These are phyloP conservation scores for Lachnellula cervina DNA, from an alignment of 2,329 filamentous ascomycete genomes.

Conservation along the genomic window DNA sequence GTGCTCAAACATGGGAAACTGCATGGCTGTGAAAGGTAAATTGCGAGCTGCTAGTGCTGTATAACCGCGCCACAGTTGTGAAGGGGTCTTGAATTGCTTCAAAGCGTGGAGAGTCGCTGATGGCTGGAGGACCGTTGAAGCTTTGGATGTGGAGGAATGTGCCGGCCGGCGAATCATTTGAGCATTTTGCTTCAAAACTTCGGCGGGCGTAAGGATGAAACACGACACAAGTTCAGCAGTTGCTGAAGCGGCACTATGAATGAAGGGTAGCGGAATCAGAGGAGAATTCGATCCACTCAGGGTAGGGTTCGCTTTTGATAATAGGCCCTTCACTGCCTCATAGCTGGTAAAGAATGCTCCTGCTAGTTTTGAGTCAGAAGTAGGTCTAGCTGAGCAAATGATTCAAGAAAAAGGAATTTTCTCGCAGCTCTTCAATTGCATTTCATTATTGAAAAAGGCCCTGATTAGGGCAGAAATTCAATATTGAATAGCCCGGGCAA, in stretches of 20 bases:
- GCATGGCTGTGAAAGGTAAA: slow-evolving; percentile 79
- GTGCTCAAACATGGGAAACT: slow-evolving; percentile 82
- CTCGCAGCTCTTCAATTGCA: too few species aligned
- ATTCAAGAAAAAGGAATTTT: too few species aligned
- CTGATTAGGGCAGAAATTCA: too few species aligned
- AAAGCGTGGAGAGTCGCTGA: slow-evolving; percentile 51
- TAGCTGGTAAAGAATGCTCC: slow-evolving; percentile 90
- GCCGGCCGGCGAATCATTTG: slow-evolving; percentile 61
- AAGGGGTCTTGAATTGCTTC: slow-evolving; percentile 50
- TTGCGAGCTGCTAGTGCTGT: slow-evolving; percentile 77
- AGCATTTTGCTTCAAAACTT: slow-evolving; percentile 91
- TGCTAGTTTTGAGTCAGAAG: slow-evolving; percentile 43
- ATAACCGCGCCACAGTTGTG: slow-evolving; percentile 64
- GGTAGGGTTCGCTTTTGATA: slow-evolving; percentile 48
- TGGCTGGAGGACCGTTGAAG: slow-evolving; percentile 44
- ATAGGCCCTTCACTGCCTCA: slow-evolving; percentile 64
- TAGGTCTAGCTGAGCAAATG: slow-evolving; percentile 8
- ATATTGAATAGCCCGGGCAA: too few species aligned
- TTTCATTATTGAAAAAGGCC: too few species aligned
- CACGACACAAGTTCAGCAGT: slow-evolving; percentile 80
- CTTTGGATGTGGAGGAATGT: slow-evolving; percentile 23
- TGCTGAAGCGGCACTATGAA: slow-evolving; percentile 70
- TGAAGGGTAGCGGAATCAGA: slow-evolving; percentile 61
- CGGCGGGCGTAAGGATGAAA: slow-evolving; percentile 79
- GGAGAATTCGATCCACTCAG: slow-evolving; percentile 50